Evolutionary conservation across 306 rosid genomes (phyloP), one percentile per base, ranked within the genome.

Genomic region (Cucurbita argyrosperma): DNA sequence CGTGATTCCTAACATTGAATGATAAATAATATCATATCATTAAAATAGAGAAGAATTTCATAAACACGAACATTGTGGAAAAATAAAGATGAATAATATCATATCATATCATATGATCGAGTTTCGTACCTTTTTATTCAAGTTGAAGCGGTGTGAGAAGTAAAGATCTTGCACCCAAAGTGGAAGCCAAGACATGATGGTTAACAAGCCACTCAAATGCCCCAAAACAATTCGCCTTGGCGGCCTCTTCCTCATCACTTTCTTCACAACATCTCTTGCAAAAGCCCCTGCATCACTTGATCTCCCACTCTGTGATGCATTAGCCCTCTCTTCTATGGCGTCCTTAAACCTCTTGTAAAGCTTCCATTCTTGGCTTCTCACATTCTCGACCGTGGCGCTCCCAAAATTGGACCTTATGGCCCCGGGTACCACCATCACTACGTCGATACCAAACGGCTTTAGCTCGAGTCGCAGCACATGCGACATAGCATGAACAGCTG

Each of bases 391-490:
- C 64, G 80, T 87, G 15, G 88, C 85, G 37, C 52, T 84, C 16
- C 90, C 98, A 18, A 90, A 73, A 70, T 90, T 90, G 1, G 98
- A 93, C 53, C 78, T 83, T 47, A 93, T 82, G 1, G 98, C 84
- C 26, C 96, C 97, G 0, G 98, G 98, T 51, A 88, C 14, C 38
- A 85, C 94, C 7, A 86, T 80, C 56, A 90, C 89, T 4, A 90
- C 97, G 35, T 90, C 55, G 54, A 90, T 83, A 65, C 91, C 89
- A 75, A 93, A 93, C 0, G 94, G 98, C 82, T 57, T 86, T 15
- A 90, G 53, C 35, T 93, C 96, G 38, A 93, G 71, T 4, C 96
- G 80, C 80, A 90, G 65, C 30, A 82, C 79, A 66, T 87, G 62
- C 19, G 97, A 79, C 84, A 93, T 82, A 23, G 96, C 92, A 35